Percentiles rank a stretch among this genome's conserved stretches.
These are phyloP conservation scores for Sclerotiophoma versabilis DNA, from an alignment of 2,329 filamentous ascomycete genomes.

Conservation along the genomic window DNA sequence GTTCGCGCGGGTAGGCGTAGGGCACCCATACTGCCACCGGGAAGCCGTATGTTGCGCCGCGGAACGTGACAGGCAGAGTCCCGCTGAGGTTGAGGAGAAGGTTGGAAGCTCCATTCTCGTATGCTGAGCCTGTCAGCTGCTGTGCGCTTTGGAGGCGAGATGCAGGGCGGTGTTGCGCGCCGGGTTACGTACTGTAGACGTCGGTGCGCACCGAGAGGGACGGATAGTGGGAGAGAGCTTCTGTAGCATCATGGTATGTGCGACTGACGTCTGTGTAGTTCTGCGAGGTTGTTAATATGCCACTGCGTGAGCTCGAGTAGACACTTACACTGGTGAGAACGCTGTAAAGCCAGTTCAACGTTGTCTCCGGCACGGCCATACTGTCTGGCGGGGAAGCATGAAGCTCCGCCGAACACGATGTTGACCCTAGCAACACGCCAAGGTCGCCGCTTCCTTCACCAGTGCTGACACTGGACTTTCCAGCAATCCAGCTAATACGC, in stretches of 20 bases:
- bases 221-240: slow-evolving; percentile 78
- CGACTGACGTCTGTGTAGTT: slow-evolving; percentile 94
- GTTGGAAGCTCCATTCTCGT: slow-evolving; percentile 84
- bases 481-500: no score
- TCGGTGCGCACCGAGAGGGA: slow-evolving; percentile 87
- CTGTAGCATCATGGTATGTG: slow-evolving; percentile 89
- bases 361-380: slow-evolving; percentile 80
- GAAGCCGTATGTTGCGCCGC: slow-evolving; percentile 88
- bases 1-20: slow-evolving; percentile 83
- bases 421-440: neutral
- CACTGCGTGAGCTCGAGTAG: neutral
- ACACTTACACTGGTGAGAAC: slow-evolving; percentile 68
- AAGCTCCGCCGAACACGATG: slow-evolving; percentile 2
- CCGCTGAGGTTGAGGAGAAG: slow-evolving; percentile 86
- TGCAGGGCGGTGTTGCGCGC: neutral
- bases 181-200: slow-evolving; percentile 78
- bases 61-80: slow-evolving; percentile 89
- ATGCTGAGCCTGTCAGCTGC: slow-evolving; percentile 65
- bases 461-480: neutral
- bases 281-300: slow-evolving; percentile 54
- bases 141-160: neutral
- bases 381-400: slow-evolving; percentile 38
- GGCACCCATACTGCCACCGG: slow-evolving; percentile 93
- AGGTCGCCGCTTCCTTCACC: slow-evolving; percentile 1
- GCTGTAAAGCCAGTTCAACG: slow-evolving; percentile 94